A percentile compares a stretch with the other conserved stretches of the same genome.
phyloP scores from a whole-genome alignment of 208 protist genomes.

The Angomonas desouzai region DNA sequence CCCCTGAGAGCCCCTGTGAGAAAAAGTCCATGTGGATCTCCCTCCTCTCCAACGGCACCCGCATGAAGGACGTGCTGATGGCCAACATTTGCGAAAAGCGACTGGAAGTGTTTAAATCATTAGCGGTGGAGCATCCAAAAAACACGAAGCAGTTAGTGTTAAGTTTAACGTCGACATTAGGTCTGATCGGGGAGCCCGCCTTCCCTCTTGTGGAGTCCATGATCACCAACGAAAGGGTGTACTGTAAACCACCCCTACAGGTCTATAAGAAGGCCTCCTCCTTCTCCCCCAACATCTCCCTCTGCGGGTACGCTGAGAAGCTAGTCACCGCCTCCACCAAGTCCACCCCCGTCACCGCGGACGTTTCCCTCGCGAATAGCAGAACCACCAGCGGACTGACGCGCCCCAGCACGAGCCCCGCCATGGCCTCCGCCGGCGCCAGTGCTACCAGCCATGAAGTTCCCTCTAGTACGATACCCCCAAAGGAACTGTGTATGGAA shows the following conservation, averaged over 20 bases:
- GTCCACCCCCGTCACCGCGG: not conserved
- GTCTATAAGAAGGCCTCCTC: conserved; percentile 35
- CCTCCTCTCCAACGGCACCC: conserved; percentile 42
- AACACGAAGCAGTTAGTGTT: conserved; percentile 44
- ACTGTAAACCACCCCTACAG: conserved; percentile 50
- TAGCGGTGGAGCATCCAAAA: conserved; percentile 23
- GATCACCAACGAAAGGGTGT: conserved; percentile 39
- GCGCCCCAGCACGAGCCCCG: not conserved
- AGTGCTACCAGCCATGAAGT: conserved; percentile 6
- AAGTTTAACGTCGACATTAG: conserved; percentile 43
- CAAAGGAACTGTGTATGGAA: conserved; percentile 50
- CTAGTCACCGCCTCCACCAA: not conserved
- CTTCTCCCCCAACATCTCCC: conserved; percentile 45
- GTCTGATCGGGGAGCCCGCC: conserved; percentile 24
- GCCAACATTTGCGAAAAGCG: conserved; percentile 36
- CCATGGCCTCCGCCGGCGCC: not conserved
- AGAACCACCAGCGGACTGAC: not conserved
- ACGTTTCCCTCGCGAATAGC: not conserved
- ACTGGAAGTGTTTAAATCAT: conserved; percentile 39
- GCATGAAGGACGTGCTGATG: conserved; percentile 37
- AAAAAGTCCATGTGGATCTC: conserved; percentile 31
- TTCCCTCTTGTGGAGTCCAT: conserved; percentile 79
- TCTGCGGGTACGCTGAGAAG: conserved; percentile 30
- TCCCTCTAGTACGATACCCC: conserved; percentile 10
- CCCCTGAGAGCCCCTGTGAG: conserved; percentile 10